phyloP scores from a whole-genome alignment of 306 rosid species.

The Begonia peltatifolia region DNA sequence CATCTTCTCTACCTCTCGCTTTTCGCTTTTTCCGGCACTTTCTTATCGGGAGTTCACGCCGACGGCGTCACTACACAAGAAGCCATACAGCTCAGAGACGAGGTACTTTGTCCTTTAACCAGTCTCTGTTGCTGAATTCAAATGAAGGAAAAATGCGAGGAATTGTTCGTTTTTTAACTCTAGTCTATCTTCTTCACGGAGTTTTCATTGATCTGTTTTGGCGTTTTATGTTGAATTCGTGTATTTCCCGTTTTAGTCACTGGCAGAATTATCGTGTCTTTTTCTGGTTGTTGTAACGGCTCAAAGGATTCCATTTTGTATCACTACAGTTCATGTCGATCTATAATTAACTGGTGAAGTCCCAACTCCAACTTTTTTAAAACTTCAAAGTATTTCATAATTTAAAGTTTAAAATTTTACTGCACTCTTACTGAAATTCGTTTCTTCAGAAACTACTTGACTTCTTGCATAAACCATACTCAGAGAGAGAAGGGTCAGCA shows the following conservation, averaged over 20 bases:
- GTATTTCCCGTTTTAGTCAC: too few species aligned
- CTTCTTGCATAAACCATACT: too few species aligned
- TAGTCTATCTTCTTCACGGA: background rate
- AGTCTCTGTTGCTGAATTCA: background rate
- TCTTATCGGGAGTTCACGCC: conserved; percentile 19
- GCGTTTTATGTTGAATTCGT: background rate
- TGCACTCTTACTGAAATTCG: too few species aligned
- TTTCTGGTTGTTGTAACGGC: background rate
- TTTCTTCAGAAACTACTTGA: too few species aligned
- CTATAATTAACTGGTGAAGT: background rate
- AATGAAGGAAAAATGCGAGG: background rate
- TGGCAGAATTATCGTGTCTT: background rate
- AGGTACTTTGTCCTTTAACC: conserved; percentile 22
- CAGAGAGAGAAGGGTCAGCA: too few species aligned
- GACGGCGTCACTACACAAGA: conserved; percentile 56
- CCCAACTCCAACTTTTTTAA: background rate
- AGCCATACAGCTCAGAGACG: conserved; percentile 60
- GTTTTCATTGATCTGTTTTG: background rate
- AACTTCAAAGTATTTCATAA: too few species aligned
- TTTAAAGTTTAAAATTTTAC: too few species aligned
- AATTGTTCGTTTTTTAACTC: conserved; percentile 1
- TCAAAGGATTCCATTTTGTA: background rate
- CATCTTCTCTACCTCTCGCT: conserved; percentile 23
- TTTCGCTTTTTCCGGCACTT: conserved; percentile 9
- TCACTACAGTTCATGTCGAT: background rate